Evolutionary conservation across 768 basidiomycete genomes (phyloP).

Genomic region (Cytidiella melzeri): DNA sequence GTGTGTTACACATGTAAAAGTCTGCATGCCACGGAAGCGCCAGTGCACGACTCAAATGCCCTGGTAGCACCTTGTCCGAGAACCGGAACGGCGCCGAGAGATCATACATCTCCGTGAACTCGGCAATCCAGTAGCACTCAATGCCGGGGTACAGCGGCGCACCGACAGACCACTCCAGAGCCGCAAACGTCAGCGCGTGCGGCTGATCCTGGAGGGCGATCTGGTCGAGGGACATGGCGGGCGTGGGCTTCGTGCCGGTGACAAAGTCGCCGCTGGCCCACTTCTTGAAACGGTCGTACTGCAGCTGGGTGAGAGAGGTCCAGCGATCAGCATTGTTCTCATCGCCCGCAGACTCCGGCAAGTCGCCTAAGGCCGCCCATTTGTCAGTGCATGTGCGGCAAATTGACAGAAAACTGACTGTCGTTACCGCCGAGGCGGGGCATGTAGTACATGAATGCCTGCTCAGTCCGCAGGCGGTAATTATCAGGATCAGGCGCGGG

Average conservation of each 20-base stretch:
- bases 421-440: constrained; percentile 29
- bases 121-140: constrained; percentile 29
- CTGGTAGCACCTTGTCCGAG: constrained; percentile 17
- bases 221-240: constrained; percentile 14
- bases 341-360: too few relatives aligned
- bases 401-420: constrained; percentile 9
- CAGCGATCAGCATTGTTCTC: too few relatives aligned
- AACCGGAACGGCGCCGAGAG: neutral
- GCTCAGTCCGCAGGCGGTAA: too few relatives aligned
- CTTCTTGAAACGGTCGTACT: constrained; percentile 24
- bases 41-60: constrained; percentile 26
- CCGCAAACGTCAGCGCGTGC: constrained; percentile 20
- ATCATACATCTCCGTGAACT: constrained; percentile 18
- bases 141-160: constrained; percentile 31
- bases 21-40: constrained; percentile 33
- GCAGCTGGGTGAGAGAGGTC: constrained; percentile 26
- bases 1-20: constrained; percentile 26
- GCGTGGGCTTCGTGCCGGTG: neutral
- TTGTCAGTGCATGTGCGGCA: too few relatives aligned
- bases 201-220: constrained; percentile 19
- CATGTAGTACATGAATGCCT: constrained; percentile 24
- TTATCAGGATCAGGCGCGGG: too few relatives aligned
- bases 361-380: too few relatives aligned
- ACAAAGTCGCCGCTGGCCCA: constrained; percentile 26
- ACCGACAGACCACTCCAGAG: constrained; percentile 27